Evolutionary conservation across 805 yeast species (phyloP).

Genomic region (Cyberlindnera bimundalis): DNA sequence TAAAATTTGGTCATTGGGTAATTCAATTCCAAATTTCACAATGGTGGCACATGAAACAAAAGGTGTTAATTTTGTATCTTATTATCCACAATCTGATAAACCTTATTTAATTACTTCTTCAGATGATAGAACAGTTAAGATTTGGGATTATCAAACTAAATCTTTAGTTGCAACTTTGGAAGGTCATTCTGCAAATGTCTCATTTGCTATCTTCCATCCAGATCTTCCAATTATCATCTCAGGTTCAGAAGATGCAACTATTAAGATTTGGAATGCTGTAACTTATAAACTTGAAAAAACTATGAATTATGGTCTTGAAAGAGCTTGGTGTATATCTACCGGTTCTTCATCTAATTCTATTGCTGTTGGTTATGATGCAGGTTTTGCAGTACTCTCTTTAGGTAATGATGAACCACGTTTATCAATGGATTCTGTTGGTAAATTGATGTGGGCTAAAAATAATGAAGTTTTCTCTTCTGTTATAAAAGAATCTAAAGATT

Average conservation of each 20-base stretch:
- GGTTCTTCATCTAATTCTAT: constrained; percentile 69
- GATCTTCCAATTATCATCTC: constrained; percentile 91
- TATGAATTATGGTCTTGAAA: constrained; percentile 84
- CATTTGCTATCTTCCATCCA: constrained; percentile 98
- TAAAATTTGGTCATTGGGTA: constrained; percentile 93
- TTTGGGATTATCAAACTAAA: constrained; percentile 98
- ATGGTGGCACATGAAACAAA: constrained; percentile 85
- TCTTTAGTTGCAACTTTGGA: constrained; percentile 90
- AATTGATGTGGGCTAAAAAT: constrained; percentile 86
- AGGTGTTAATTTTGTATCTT: constrained; percentile 95
- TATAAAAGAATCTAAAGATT: constrained; percentile 63
- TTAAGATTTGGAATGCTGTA: constrained; percentile 92
- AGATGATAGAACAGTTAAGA: constrained; percentile 83
- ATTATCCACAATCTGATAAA: constrained; percentile 95
- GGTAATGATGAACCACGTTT: constrained; percentile 94
- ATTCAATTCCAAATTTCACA: constrained; percentile 85
- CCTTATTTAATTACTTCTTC: constrained; percentile 91
- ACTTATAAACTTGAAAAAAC: constrained; percentile 93
- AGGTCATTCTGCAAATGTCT: constrained; percentile 92
- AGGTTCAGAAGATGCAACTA: constrained; percentile 94
- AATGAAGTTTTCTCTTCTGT: constrained; percentile 79
- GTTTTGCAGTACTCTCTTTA: constrained; percentile 79
- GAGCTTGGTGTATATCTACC: constrained; percentile 92
- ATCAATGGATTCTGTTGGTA: constrained; percentile 92
- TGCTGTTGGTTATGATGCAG: constrained; percentile 94